phyloP scores from a whole-genome alignment of 148 eudicot genomes.

The Nepenthes mirabilis region DNA sequence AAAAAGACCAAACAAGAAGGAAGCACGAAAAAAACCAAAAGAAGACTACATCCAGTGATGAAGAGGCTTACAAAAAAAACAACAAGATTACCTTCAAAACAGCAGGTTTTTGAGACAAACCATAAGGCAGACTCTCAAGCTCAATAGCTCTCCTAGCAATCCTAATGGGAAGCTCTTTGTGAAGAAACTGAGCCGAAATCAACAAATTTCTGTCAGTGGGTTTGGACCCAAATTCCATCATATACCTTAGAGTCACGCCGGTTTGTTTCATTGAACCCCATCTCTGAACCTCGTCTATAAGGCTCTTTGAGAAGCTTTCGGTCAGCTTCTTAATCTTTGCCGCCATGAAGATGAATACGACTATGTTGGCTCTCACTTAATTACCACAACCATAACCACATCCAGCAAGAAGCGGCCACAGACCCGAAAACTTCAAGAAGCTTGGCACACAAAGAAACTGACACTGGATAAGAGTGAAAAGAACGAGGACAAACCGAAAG shows the following conservation, averaged over 20 bases:
- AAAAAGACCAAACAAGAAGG: slow-evolving; percentile 1
- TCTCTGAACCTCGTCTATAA: slow-evolving; percentile 54
- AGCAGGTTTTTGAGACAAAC: slow-evolving; percentile 76
- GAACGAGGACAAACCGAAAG: no score
- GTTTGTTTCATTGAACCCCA: slow-evolving; percentile 71
- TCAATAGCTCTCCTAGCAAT: slow-evolving; percentile 74
- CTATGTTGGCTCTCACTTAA: no score
- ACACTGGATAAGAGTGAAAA: no score
- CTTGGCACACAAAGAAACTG: no score
- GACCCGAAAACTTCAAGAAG: no score
- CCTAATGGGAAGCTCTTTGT: slow-evolving; percentile 75
- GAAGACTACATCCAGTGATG: no score
- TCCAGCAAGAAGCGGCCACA: no score
- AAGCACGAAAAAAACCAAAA: neutral
- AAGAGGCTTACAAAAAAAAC: neutral
- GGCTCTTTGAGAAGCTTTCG: slow-evolving; percentile 38
- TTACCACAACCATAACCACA: no score
- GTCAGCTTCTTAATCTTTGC: slow-evolving; percentile 27
- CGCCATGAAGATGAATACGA: slow-evolving; percentile 30
- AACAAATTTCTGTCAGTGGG: slow-evolving; percentile 53
- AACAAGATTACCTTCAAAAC: slow-evolving; percentile 39
- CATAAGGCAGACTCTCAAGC: slow-evolving; percentile 69
- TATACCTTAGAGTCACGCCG: slow-evolving; percentile 75
- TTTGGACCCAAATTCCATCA: slow-evolving; percentile 84
- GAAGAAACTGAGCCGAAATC: slow-evolving; percentile 78